These are phyloP conservation scores for Neocallimastix lanati DNA, from an alignment of 192 early-diverging fungal species.

Conservation along the genomic window DNA sequence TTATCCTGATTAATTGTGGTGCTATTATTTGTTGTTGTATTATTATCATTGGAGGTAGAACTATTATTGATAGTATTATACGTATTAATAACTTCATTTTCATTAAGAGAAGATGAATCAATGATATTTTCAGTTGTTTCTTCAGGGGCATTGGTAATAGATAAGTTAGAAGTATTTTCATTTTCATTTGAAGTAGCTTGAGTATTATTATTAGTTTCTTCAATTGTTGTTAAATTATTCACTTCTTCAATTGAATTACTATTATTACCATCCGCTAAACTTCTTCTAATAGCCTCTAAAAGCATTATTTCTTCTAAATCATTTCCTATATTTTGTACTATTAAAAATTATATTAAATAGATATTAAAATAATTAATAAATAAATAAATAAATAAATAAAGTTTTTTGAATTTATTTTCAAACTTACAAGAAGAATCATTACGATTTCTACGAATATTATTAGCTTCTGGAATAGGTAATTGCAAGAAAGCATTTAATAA, in stretches of 20 bases:
- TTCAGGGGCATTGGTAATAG: not conserved
- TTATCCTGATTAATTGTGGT: not conserved
- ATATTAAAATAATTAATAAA: too few species aligned
- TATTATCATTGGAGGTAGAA: not conserved
- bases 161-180: too few species aligned
- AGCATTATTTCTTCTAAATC: slow-evolving; percentile 85
- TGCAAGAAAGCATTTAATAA: not conserved
- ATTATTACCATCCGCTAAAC: slow-evolving; percentile 13
- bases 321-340: slow-evolving; percentile 25
- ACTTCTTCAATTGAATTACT: not conserved
- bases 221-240: not conserved
- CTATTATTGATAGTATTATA: not conserved
- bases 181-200: too few species aligned
- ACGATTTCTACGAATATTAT: too few species aligned
- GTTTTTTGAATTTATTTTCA: too few species aligned
- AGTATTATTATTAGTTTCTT: not conserved
- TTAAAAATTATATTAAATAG: too few species aligned
- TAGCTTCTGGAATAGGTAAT: not conserved
- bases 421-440: too few species aligned
- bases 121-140: not conserved
- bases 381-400: too few species aligned
- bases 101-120: not conserved
- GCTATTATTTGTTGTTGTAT: not conserved
- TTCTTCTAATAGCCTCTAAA: slow-evolving; percentile 73
- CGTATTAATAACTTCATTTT: not conserved